Evolutionary conservation across 106 monocot species (phyloP), one percentile per base, ranked within the genome.

Genomic region (Alisma plantagoaquatica): DNA sequence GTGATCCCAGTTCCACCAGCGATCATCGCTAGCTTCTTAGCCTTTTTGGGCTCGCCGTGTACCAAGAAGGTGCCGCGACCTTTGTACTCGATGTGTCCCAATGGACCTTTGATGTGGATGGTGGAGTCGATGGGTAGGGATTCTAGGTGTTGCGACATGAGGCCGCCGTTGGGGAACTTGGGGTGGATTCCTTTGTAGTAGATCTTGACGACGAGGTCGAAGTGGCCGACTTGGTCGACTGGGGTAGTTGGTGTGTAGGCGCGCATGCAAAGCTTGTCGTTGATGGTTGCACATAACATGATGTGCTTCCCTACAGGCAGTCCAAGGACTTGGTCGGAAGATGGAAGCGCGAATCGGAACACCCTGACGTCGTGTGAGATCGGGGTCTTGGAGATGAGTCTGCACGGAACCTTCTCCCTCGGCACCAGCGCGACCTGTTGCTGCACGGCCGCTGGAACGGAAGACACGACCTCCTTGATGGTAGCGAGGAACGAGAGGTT

Each of bases 1-100:
- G 96, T 98, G 67, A 98, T 90, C 22, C 96, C 96, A 1, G 81
- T 82, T 4, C 96, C 96, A 3, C 96, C 96, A n/a, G 89, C 84
- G 33, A 98, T 67, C 84, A 98, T 73, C 11, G 76, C 81, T 4
- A 98, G 67, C 59, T 62, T 64, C 59, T 42, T 73, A 7, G 73
- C 89, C 4, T 41, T 57, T 56, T 66, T 73, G 21, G 29, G 32
- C 55, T 89, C 67, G 10, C 89, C 96, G 16, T 76, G 38, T 16
- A 98, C 72, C 3, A 69, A 3, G 58, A 98, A 98, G 28, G 56
- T 70, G 17, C 96, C 96, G 3, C 68, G 41, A n/a, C 89, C 96
- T 3, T 54, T 52, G 68, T 98, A 98, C 63, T 89, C 96, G 23
- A 98, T 85, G 61, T 84, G 78, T 8, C 96, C 96, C 19, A 79